Evolutionary conservation across 2,329 filamentous ascomycete species (phyloP).

Genomic region (Stemphylium lycopersici): DNA sequence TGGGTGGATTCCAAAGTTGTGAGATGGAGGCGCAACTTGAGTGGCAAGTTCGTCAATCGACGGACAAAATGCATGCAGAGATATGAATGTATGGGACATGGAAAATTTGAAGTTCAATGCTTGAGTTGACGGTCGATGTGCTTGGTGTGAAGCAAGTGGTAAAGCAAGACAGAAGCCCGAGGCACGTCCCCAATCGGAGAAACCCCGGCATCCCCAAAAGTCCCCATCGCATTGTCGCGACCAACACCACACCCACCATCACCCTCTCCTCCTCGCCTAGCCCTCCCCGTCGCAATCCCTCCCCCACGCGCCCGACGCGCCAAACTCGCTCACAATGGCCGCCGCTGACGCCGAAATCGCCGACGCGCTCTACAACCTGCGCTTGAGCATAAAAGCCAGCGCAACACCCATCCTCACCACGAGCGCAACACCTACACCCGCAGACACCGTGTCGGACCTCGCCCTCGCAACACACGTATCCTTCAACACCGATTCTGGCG

Average conservation of each 20-base stretch:
- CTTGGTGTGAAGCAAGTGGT: no score
- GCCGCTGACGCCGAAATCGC: constrained; percentile 42
- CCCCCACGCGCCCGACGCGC: constrained; percentile 21
- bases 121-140: no score
- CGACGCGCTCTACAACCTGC: constrained; percentile 83
- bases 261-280: neutral
- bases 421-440: constrained; percentile 67
- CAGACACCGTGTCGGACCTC: constrained; percentile 67
- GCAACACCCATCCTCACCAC: constrained; percentile 75
- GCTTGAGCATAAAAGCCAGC: constrained; percentile 77
- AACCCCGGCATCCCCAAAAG: constrained; percentile 19
- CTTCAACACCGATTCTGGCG: constrained; percentile 68
- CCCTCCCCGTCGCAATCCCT: neutral
- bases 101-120: neutral
- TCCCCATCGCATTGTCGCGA: constrained; percentile 19
- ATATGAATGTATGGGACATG: neutral
- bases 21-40: neutral
- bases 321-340: constrained; percentile 17
- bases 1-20: neutral
- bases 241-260: constrained; percentile 5
- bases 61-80: no score
- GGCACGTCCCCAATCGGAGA: constrained; percentile 17
- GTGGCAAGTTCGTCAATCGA: neutral
- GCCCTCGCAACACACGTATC: constrained; percentile 62
- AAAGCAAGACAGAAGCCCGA: constrained; percentile 1